These are phyloP conservation scores for Ettlia oleoabundans DNA, from an alignment of 139 green algal species.

Conservation along the genomic window DNA sequence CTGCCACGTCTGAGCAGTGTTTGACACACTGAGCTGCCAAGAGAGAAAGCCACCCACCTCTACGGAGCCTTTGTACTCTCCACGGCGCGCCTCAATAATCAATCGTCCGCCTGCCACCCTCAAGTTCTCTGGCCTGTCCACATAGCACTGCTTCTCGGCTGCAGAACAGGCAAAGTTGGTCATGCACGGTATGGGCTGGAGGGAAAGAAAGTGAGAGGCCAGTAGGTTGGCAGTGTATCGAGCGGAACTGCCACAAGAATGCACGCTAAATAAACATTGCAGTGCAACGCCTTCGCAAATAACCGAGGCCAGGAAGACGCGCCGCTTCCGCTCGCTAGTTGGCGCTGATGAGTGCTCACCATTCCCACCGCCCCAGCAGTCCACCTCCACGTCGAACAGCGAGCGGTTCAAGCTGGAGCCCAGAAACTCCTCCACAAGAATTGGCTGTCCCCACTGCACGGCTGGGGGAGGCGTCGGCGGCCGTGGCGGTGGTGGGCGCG, in stretches of 20 bases:
- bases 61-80: background rate
- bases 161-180: background rate
- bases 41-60: background rate
- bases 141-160: conserved; percentile 25
- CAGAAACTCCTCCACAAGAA: background rate
- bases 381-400: conserved; percentile 1
- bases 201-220: background rate
- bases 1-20: background rate
- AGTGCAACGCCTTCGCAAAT: background rate
- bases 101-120: conserved; percentile 2
- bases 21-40: background rate
- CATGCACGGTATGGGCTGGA: background rate
- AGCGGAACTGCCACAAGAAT: background rate
- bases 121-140: conserved; percentile 1
- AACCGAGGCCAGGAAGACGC: too few relatives aligned
- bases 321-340: too few relatives aligned
- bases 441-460: background rate
- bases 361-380: conserved; percentile 29
- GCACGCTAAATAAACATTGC: background rate
- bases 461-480: background rate
- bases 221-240: background rate
- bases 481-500: background rate
- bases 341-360: conserved; percentile 12
- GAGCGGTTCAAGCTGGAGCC: background rate
- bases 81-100: conserved; percentile 2